Evolutionary conservation across 495 filamentous ascomycete genomes (phyloP).

Genomic region (Venustampulla echinocandica): DNA sequence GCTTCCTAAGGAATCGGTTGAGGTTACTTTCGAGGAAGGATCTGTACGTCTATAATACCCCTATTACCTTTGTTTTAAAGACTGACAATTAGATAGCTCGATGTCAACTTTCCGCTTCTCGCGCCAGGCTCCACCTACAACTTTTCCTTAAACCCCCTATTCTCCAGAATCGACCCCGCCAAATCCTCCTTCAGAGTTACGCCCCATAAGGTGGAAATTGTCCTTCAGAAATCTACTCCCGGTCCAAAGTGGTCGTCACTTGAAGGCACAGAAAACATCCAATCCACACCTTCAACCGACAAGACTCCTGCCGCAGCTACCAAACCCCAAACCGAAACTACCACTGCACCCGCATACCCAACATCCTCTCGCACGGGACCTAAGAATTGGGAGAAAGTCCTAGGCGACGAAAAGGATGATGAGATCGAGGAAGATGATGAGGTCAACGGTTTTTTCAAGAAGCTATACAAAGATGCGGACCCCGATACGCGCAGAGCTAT

Average conservation of each 20-base stretch:
- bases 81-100: conserved; percentile 37
- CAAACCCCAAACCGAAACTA: conserved; percentile 7
- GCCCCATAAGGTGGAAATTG: conserved; percentile 77
- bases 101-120: conserved; percentile 58
- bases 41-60: too few relatives aligned
- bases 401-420: conserved; percentile 37
- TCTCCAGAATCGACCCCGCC: conserved; percentile 51
- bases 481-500: conserved; percentile 81
- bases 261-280: conserved; percentile 39
- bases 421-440: conserved; percentile 60
- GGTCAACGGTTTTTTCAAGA: conserved; percentile 86
- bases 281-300: conserved; percentile 12
- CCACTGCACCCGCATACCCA: conserved; percentile 60
- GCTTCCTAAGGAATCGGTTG: conserved; percentile 32
- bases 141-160: conserved; percentile 66
- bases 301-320: conserved; percentile 7
- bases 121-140: conserved; percentile 46
- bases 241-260: conserved; percentile 71
- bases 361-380: conserved; percentile 77
- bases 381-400: conserved; percentile 80
- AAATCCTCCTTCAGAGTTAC: conserved; percentile 55
- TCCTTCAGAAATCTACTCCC: conserved; percentile 55
- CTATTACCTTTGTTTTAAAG: too few relatives aligned
- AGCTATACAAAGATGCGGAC: conserved; percentile 70
- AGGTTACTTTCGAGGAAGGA: conserved; percentile 16